These are phyloP conservation scores for Tylopilus vinaceipallidus DNA, from an alignment of 768 basidiomycete species.

Conservation along the genomic window DNA sequence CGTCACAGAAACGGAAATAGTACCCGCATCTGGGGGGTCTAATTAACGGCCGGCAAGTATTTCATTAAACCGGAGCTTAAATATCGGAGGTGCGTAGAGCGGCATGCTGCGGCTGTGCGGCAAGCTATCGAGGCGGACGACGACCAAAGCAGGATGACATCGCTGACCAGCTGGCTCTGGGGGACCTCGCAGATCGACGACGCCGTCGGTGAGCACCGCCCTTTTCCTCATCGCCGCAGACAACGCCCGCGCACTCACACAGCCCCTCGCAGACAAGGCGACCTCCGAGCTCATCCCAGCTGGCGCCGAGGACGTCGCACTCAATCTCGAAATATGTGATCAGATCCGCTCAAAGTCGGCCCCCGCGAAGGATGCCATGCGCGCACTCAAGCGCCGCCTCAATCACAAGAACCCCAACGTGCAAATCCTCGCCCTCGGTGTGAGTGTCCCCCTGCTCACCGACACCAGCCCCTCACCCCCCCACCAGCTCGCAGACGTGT, in stretches of 20 bases:
- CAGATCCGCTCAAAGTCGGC: slow-evolving; percentile 92
- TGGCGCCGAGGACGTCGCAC: slow-evolving; percentile 85
- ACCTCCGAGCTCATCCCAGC: slow-evolving; percentile 86
- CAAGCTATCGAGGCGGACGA: slow-evolving; percentile 3
- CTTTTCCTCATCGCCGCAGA: neutral
- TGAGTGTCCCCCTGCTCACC: slow-evolving; percentile 41
- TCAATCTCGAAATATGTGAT: slow-evolving; percentile 95
- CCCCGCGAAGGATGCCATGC: slow-evolving; percentile 83
- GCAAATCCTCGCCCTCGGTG: slow-evolving; percentile 80
- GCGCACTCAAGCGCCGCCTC: slow-evolving; percentile 80
- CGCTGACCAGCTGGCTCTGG: slow-evolving; percentile 71
- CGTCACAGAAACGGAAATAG: neutral
- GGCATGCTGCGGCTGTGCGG: slow-evolving; percentile 20
- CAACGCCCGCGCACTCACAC: slow-evolving; percentile 10
- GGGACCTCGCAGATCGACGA: slow-evolving; percentile 82
- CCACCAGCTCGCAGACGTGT: slow-evolving; percentile 77
- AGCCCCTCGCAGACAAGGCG: slow-evolving; percentile 74
- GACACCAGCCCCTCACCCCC: slow-evolving; percentile 2
- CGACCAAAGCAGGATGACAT: slow-evolving; percentile 45
- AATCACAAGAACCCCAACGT: slow-evolving; percentile 97
- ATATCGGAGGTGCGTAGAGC: slow-evolving; percentile 12
- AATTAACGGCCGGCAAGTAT: neutral
- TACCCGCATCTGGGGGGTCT: neutral
- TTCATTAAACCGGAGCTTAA: slow-evolving; percentile 22
- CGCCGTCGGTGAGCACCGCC: slow-evolving; percentile 61